Evolutionary conservation across 495 filamentous ascomycete genomes (phyloP), one percentile per base, ranked within the genome.

Genomic region (Amphirosellinia nigrospora): DNA sequence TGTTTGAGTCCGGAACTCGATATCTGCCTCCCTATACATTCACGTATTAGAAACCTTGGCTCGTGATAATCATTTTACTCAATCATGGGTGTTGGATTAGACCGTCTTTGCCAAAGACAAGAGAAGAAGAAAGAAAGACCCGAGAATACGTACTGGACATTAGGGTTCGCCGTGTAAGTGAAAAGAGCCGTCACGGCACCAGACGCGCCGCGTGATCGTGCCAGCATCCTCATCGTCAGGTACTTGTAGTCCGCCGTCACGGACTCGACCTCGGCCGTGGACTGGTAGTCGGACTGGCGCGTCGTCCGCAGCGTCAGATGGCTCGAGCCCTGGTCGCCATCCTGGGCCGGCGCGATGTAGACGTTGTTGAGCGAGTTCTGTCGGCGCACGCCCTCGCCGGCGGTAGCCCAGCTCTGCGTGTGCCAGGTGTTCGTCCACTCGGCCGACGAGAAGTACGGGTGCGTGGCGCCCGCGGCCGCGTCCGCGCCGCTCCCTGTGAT

Each of bases 181-280:
- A 94, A 93, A 67, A 92, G 84, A 45, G 90, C 90, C 0, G 89
- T 87, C 66, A 90, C 89, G 63, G 88, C 91, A 45, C 91, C 89
- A 0, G 76, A 61, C 0, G 80, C 75, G 3, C 87, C 88, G 5
- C 75, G 65, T 15, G 85, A 85, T 28, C 86, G 82, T 23, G 85
- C 84, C 34, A 84, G 81, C 73, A 93, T 86, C 21, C 92, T 89
- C 36, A 91, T 74, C 4, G 88, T 90, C 68, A 88, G 80, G 78
- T 83, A 88, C 43, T 85, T 81, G 78, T 89, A 87, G 60, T 85
- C 84, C 11, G 75, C 68, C 8, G 85, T 78, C 13, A 74, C 71
- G 48, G 82, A 85, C 68, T 91, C 87, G 66, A 92, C 83, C 77
- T 92, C 90, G 41, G 89, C 88, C 0, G 89, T 85, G 7, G 72